Evolutionary conservation across 768 basidiomycete genomes (phyloP), one percentile per base, ranked within the genome.

Genomic region (Trametes maxima): DNA sequence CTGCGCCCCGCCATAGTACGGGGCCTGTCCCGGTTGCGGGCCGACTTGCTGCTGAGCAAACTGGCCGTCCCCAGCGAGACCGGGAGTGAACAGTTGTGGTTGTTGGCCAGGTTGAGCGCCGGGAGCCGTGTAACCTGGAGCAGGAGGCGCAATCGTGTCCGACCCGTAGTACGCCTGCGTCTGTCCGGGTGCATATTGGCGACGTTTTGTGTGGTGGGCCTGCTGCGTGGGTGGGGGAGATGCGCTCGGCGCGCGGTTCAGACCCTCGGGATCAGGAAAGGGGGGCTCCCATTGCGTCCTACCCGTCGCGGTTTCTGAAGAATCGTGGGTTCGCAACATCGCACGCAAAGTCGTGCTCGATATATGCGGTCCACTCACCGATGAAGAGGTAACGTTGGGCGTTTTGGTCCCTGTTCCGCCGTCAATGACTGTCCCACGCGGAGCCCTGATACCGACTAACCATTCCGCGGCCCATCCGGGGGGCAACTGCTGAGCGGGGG

Each of bases 381-480:
- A 94, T 87, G 78, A 93, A 97, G 72, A 94, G 81, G 78, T 90
- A 92, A 69, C 88, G 85, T 74, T 93, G 89, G 74, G 90, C 81
- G 62, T 80, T 80, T 54, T 79, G 77, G 74, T 95, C 92, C 94
- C 94, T 95, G 71, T 44, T 61, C 42, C 24, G 65, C 60, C 40
- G 59, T 48, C 59, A 67, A 57, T 65, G 46, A 54, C 33, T 16
- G 54, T 46, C 48, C 21, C 48, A 59, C 43, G 1, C 46, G 39
- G 42, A 22, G 25, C 22, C 36, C 22, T 37, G n/a, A 42, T 13
- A 48, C 1, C 17, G 53, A 74, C 79, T 66, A 72, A 93, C 95
- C 95, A 97, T 82, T 95, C 89, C 72, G 93, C 91, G 65, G 83
- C 80, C 95, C 95, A 97, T 43, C 95, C 95, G 65, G 89, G 89